These are phyloP conservation scores for Lactifluus piperatus DNA, from an alignment of 768 basidiomycete species.

Conservation along the genomic window DNA sequence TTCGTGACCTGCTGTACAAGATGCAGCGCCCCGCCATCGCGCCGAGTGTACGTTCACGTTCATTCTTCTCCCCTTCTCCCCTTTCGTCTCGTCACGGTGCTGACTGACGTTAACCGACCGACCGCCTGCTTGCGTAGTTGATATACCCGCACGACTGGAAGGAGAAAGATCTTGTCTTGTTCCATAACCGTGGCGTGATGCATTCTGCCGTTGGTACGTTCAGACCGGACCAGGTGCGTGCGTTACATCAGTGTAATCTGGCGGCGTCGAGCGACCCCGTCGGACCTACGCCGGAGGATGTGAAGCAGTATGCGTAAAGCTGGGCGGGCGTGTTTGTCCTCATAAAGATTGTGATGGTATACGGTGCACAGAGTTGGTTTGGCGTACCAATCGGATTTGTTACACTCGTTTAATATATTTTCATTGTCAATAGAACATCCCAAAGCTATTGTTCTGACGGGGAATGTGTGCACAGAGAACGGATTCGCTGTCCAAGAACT, in stretches of 20 bases:
- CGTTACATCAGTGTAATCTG: slow-evolving; percentile 85
- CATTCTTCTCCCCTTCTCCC: not conserved
- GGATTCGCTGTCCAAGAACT: slow-evolving; percentile 53
- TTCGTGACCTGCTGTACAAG: slow-evolving; percentile 67
- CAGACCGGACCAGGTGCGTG: slow-evolving; percentile 53
- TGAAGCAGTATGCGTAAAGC: slow-evolving; percentile 46
- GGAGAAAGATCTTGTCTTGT: slow-evolving; percentile 71
- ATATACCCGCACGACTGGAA: slow-evolving; percentile 89
- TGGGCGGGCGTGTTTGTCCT: too few species aligned
- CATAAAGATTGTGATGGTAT: too few species aligned
- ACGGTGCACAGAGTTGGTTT: too few species aligned
- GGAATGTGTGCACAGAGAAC: too few species aligned
- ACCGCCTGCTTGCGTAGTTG: slow-evolving; percentile 42
- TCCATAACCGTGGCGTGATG: slow-evolving; percentile 79
- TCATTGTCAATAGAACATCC: too few species aligned
- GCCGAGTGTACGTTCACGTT: slow-evolving; percentile 45
- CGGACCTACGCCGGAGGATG: slow-evolving; percentile 59
- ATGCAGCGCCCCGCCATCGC: slow-evolving; percentile 89
- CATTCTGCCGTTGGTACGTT: slow-evolving; percentile 79
- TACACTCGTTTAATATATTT: too few species aligned
- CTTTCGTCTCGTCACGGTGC: not conserved
- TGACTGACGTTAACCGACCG: not conserved
- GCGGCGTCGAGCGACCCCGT: slow-evolving; percentile 65
- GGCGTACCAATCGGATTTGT: too few species aligned
- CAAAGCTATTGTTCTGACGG: too few species aligned